phyloP scores from a whole-genome alignment of 768 basidiomycete species.

The Russula olivacea region DNA sequence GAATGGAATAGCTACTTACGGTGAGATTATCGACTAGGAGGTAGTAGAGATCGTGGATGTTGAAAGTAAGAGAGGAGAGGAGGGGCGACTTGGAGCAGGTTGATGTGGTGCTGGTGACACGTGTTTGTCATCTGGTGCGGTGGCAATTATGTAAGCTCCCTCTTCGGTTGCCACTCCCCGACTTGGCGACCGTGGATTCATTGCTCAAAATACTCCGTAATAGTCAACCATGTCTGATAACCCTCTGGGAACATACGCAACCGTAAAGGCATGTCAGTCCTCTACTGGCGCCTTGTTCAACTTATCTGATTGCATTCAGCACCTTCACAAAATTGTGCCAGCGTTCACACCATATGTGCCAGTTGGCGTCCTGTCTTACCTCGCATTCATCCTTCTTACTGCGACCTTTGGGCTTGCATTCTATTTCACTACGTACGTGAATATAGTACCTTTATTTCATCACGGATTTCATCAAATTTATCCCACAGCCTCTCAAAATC shows the following conservation, averaged over 20 bases:
- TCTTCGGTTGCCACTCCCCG: not conserved
- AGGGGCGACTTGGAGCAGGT: conserved; percentile 25
- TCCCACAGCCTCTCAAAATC: conserved; percentile 67
- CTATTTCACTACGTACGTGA: conserved; percentile 79
- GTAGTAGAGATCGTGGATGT: conserved; percentile 19
- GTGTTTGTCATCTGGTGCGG: conserved; percentile 45
- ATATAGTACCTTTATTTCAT: conserved; percentile 4
- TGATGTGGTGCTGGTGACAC: conserved; percentile 50
- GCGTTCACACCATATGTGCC: conserved; percentile 67
- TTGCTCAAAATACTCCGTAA: conserved; percentile 4
- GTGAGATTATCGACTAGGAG: conserved; percentile 9
- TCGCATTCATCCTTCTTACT: conserved; percentile 67
- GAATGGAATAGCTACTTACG: conserved; percentile 4
- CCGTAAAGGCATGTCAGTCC: conserved; percentile 43
- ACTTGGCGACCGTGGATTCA: not conserved
- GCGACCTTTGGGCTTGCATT: conserved; percentile 81
- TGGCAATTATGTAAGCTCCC: conserved; percentile 40
- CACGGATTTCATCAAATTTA: conserved; percentile 5
- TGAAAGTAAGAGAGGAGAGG: conserved; percentile 23
- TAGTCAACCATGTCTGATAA: conserved; percentile 41
- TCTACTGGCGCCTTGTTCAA: not conserved
- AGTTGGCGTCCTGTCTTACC: conserved; percentile 59
- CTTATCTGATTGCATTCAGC: conserved; percentile 34
- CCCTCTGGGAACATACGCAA: conserved; percentile 36
- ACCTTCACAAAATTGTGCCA: conserved; percentile 59